Evolutionary conservation across 495 filamentous ascomycete species (phyloP).

Genomic region (Aspergillus wentii): DNA sequence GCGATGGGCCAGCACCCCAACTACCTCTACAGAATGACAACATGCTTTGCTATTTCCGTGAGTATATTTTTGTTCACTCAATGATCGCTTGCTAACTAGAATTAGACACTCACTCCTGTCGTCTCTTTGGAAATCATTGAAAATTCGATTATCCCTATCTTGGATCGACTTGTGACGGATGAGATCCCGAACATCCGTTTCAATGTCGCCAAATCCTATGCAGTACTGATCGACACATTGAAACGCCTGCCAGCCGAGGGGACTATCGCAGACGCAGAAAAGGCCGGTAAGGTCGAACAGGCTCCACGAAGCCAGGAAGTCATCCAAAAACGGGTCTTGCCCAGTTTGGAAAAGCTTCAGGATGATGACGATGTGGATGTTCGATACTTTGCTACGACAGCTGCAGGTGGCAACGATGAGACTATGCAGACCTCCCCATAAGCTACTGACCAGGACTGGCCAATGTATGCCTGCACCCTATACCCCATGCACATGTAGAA

Average conservation of each 20-base stretch:
- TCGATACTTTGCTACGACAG: slow-evolving; percentile 84
- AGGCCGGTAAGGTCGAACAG: slow-evolving; percentile 56
- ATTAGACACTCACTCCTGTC: slow-evolving; percentile 85
- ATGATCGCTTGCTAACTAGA: slow-evolving; percentile 21
- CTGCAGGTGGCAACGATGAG: slow-evolving; percentile 46
- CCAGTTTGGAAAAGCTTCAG: slow-evolving; percentile 89
- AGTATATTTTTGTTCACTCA: slow-evolving; percentile 26
- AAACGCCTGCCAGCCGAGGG: slow-evolving; percentile 83
- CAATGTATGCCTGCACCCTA: slow-evolving; percentile 1
- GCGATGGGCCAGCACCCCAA: slow-evolving; percentile 96
- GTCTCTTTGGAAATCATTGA: slow-evolving; percentile 89
- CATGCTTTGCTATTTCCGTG: slow-evolving; percentile 96
- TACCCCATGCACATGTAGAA: slow-evolving; percentile 3
- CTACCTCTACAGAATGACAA: slow-evolving; percentile 99
- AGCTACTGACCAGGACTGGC: slow-evolving; percentile 6
- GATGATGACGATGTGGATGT: slow-evolving; percentile 97
- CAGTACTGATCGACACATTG: slow-evolving; percentile 79
- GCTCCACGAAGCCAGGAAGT: slow-evolving; percentile 74
- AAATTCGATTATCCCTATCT: slow-evolving; percentile 88
- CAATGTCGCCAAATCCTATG: slow-evolving; percentile 97
- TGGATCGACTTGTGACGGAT: slow-evolving; percentile 86
- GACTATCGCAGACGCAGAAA: slow-evolving; percentile 79
- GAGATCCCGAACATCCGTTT: slow-evolving; percentile 99
- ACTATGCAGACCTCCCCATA: slow-evolving; percentile 47
- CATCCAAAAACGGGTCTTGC: slow-evolving; percentile 81